These are phyloP conservation scores for Cairneyella variabilis DNA, from an alignment of 495 filamentous ascomycete genomes.

Conservation along the genomic window DNA sequence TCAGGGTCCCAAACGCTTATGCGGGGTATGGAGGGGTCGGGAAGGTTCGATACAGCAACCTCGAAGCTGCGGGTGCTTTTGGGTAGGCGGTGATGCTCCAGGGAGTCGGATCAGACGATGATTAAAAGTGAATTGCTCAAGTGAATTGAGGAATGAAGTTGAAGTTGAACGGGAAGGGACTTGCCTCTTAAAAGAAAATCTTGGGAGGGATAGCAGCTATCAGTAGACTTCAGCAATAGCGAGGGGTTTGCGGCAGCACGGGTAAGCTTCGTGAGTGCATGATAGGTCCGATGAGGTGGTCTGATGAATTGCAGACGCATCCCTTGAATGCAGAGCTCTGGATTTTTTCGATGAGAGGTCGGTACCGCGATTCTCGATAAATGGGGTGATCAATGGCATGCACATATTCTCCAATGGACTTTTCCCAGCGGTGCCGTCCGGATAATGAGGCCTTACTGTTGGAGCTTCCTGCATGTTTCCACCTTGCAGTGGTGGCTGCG, in stretches of 20 bases:
- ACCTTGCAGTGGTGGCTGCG: neutral
- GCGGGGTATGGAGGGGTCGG: neutral
- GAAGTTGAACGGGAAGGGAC: neutral
- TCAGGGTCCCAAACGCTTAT: neutral
- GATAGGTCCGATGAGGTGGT: slow-evolving; percentile 6
- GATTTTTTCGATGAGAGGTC: slow-evolving; percentile 4
- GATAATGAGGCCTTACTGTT: too few species aligned
- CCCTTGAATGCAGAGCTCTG: neutral
- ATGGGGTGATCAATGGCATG: slow-evolving; percentile 12
- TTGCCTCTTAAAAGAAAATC: slow-evolving; percentile 11
- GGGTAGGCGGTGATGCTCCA: neutral
- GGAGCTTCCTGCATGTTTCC: neutral
- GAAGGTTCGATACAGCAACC: neutral
- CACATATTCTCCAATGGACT: neutral
- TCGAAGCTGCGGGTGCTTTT: neutral
- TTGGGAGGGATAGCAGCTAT: slow-evolving; percentile 1
- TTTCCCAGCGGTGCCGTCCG: neutral
- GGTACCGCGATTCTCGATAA: slow-evolving; percentile 2
- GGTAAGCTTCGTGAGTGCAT: too few species aligned
- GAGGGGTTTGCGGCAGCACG: slow-evolving; percentile 9
- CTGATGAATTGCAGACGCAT: neutral
- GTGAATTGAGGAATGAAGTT: neutral
- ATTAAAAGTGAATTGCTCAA: slow-evolving; percentile 4
- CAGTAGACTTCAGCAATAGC: too few species aligned
- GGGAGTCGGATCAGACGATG: neutral